phyloP scores from a whole-genome alignment of 1,284 basidiomycete genomes.

The Bjerkandera adusta region DNA sequence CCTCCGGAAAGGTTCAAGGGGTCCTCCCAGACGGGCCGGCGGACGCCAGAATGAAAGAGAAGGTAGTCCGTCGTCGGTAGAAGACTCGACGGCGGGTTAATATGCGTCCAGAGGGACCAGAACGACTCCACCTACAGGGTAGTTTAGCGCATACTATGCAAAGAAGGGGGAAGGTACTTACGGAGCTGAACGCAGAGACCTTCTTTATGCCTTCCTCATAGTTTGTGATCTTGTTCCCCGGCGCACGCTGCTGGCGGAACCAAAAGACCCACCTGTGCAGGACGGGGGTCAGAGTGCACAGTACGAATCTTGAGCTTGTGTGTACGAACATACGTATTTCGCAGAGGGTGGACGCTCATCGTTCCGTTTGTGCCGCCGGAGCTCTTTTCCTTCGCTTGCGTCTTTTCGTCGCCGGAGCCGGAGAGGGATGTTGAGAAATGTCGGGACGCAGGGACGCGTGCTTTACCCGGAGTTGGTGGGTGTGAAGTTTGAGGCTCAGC shows the following conservation, averaged over 20 bases:
- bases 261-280: conserved; percentile 77
- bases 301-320: too few species aligned
- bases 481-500: conserved; percentile 13
- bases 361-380: conserved; percentile 36
- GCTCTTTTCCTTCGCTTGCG: conserved; percentile 42
- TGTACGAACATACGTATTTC: conserved; percentile 83
- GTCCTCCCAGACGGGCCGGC: conserved; percentile 89
- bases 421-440: conserved; percentile 72
- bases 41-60: conserved; percentile 79
- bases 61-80: conserved; percentile 83
- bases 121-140: conserved; percentile 69
- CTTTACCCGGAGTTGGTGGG: conserved; percentile 34
- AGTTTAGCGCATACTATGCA: background rate
- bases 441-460: conserved; percentile 57
- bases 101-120: conserved; percentile 82
- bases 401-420: conserved; percentile 40
- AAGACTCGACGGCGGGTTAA: conserved; percentile 69
- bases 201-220: conserved; percentile 89
- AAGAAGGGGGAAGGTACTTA: conserved; percentile 37
- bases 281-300: conserved; percentile 21
- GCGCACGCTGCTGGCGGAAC: conserved; percentile 81
- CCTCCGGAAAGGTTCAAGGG: conserved; percentile 83
- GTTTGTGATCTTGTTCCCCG: conserved; percentile 76
- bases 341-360: conserved; percentile 61
- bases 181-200: conserved; percentile 74